These are phyloP conservation scores for Cryptosporidium muris DNA, from an alignment of 169 alveolate genomes.

Conservation along the genomic window DNA sequence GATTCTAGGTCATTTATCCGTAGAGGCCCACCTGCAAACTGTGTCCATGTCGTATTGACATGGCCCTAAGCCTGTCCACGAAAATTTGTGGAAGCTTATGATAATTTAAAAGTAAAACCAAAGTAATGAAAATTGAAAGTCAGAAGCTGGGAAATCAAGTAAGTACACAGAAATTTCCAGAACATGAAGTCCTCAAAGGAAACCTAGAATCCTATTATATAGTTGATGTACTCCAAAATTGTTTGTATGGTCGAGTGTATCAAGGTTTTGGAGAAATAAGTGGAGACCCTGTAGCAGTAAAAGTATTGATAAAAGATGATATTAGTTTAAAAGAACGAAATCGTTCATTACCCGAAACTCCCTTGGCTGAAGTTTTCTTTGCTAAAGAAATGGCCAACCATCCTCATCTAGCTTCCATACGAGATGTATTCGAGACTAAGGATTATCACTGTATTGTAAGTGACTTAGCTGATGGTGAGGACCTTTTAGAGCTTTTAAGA, in stretches of 20 bases:
- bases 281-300: slow-evolving; percentile 44
- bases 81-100: neutral
- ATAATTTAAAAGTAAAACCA: neutral
- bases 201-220: slow-evolving; percentile 45
- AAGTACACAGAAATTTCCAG: neutral
- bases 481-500: slow-evolving; percentile 68
- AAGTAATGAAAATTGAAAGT: neutral
- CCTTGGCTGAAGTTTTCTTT: slow-evolving; percentile 75
- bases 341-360: slow-evolving; percentile 73
- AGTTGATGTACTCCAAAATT: slow-evolving; percentile 29
- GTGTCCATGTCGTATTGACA: too few species aligned
- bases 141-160: neutral
- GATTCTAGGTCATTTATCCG: too few species aligned
- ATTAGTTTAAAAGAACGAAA: slow-evolving; percentile 40
- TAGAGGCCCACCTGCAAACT: too few species aligned
- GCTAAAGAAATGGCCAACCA: slow-evolving; percentile 65
- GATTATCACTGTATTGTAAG: slow-evolving; percentile 53
- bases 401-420: slow-evolving; percentile 33
- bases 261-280: slow-evolving; percentile 45
- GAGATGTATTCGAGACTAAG: slow-evolving; percentile 71
- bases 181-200: slow-evolving; percentile 5
- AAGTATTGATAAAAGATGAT: slow-evolving; percentile 35
- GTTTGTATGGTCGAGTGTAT: slow-evolving; percentile 51
- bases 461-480: slow-evolving; percentile 73
- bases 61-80: neutral